Percentiles rank a stretch among this genome's conserved stretches.
Conservation (phyloP, 768 basidiomycete genomes). For the Lentinus tigrinus region DNA sequence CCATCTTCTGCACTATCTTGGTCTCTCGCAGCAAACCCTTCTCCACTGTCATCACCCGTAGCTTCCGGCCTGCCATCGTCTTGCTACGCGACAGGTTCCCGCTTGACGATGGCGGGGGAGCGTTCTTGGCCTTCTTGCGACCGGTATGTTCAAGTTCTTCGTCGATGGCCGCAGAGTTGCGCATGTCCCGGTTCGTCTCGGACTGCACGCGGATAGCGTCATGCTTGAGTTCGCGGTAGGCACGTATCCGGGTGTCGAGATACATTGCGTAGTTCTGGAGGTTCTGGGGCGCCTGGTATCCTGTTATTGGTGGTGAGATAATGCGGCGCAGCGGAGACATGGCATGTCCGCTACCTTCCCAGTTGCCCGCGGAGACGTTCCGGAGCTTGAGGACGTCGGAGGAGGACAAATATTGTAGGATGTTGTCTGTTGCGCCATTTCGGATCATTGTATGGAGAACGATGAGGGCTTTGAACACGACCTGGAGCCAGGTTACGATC, state of each 20-base stretch:
- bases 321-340: background rate
- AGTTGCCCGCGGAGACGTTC: constrained; percentile 77
- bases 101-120: constrained; percentile 32
- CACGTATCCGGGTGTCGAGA: constrained; percentile 83
- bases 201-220: constrained; percentile 93
- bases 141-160: constrained; percentile 42
- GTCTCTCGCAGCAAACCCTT: constrained; percentile 94
- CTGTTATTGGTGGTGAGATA: constrained; percentile 37
- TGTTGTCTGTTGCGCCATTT: constrained; percentile 93
- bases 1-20: constrained; percentile 84
- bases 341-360: constrained; percentile 68
- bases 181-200: constrained; percentile 86
- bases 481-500: constrained; percentile 41
- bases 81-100: constrained; percentile 51
- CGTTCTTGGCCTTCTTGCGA: constrained; percentile 21
- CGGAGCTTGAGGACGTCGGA: constrained; percentile 79
- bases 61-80: constrained; percentile 78
- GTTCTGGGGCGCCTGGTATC: constrained; percentile 84
- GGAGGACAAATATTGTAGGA: constrained; percentile 79
- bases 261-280: constrained; percentile 86
- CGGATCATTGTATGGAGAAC: constrained; percentile 96
- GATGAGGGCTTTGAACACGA: constrained; percentile 97
- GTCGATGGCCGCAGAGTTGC: constrained; percentile 61
- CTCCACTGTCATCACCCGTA: constrained; percentile 91
- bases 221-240: constrained; percentile 89